These are phyloP conservation scores for Pulveroboletus frians DNA, from an alignment of 768 basidiomycete genomes.

Conservation along the genomic window DNA sequence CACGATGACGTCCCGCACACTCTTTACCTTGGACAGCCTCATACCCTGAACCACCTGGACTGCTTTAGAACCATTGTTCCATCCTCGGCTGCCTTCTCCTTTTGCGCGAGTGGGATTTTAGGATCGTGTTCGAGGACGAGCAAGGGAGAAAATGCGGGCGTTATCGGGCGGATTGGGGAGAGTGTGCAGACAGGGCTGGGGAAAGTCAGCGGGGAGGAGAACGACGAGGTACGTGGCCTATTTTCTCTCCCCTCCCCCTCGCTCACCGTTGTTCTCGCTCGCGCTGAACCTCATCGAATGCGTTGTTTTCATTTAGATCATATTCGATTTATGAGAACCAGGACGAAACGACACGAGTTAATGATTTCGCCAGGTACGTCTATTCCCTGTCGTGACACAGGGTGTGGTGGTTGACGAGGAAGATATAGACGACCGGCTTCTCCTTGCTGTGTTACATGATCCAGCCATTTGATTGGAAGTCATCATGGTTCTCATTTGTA, in stretches of 20 bases:
- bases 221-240: conserved; percentile 46
- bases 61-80: conserved; percentile 75
- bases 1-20: neutral
- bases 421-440: conserved; percentile 63
- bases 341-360: conserved; percentile 86
- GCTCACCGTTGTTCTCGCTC: neutral
- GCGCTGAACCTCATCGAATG: neutral
- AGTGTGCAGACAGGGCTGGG: conserved; percentile 73
- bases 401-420: neutral
- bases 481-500: conserved; percentile 5
- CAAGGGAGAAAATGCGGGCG: conserved; percentile 65
- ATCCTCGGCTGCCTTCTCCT: conserved; percentile 86
- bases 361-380: conserved; percentile 88
- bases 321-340: conserved; percentile 82
- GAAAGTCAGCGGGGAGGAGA: conserved; percentile 63
- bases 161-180: conserved; percentile 70
- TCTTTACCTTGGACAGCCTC: neutral
- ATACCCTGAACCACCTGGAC: conserved; percentile 38
- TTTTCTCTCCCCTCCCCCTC: no score
- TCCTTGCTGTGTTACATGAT: conserved; percentile 81
- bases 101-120: no score
- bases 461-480: conserved; percentile 42
- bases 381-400: neutral
- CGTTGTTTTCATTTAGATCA: conserved; percentile 52
- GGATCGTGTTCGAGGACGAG: conserved; percentile 81